Percentiles rank a stretch among this genome's conserved stretches.
Evolutionary conservation across 345 rosid genomes (phyloP).

Genomic region (Combretum micranthum): DNA sequence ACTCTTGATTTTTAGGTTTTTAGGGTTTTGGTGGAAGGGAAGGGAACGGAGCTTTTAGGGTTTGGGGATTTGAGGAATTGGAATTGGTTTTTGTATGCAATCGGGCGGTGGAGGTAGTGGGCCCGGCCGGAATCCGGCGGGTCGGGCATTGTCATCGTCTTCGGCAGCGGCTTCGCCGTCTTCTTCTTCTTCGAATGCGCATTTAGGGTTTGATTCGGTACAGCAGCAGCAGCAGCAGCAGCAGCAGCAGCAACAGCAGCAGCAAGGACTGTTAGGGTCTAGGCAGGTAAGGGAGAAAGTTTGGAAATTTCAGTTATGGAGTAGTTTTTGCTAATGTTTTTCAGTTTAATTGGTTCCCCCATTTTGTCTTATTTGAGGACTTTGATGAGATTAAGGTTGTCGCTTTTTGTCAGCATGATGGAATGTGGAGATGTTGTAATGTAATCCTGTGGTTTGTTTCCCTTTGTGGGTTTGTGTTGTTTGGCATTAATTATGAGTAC

Average conservation of each 20-base stretch:
- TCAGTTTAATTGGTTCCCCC: constrained; percentile 1
- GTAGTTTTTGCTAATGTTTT: not conserved
- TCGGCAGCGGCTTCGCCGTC: constrained; percentile 96
- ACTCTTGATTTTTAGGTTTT: constrained; percentile 21
- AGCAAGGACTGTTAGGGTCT: constrained; percentile 25
- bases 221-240: constrained; percentile 56
- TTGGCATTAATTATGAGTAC: too few relatives aligned
- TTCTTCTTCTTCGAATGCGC: constrained; percentile 76
- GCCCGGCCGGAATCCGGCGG: constrained; percentile 70
- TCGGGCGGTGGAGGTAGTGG: constrained; percentile 77
- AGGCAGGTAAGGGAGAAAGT: constrained; percentile 45
- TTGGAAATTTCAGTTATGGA: constrained; percentile 6
- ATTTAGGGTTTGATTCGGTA: constrained; percentile 50
- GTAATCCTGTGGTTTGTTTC: too few relatives aligned
- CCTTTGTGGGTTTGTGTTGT: too few relatives aligned
- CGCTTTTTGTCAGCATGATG: too few relatives aligned
- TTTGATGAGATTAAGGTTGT: too few relatives aligned
- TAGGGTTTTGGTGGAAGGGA: constrained; percentile 9
- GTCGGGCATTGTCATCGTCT: constrained; percentile 80
- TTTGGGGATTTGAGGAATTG: not conserved
- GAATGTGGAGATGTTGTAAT: too few relatives aligned
- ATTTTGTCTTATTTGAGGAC: not conserved
- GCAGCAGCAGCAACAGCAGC: constrained; percentile 46
- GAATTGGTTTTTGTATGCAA: constrained; percentile 56
- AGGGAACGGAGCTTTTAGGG: not conserved